Conservation (phyloP, 192 early-diverging fungal species). For the Rhizophagus prolifer region DNA sequence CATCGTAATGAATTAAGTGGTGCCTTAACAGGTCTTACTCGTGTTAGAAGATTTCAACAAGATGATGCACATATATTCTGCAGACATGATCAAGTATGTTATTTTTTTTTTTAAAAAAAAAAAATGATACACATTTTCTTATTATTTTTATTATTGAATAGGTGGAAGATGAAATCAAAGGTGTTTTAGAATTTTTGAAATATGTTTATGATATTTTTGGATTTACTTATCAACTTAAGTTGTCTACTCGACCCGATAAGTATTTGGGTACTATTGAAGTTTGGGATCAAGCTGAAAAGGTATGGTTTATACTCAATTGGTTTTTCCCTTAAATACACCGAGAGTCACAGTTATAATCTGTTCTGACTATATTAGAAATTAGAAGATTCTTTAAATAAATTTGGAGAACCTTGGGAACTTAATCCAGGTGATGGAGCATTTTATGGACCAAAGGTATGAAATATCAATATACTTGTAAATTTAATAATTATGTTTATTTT, state of each 20-base stretch:
- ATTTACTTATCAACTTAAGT: conserved; percentile 85
- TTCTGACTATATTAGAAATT: conserved; percentile 49
- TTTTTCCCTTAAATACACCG: background rate
- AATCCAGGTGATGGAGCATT: conserved; percentile 98
- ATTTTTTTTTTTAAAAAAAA: background rate
- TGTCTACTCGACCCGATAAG: conserved; percentile 97
- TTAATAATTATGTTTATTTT: background rate
- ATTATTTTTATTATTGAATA: conserved; percentile 21
- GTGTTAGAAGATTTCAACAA: conserved; percentile 98
- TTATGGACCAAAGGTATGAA: conserved; percentile 88
- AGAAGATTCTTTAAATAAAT: conserved; percentile 72
- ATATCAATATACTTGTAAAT: background rate
- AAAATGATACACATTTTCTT: too few species aligned
- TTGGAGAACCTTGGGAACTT: conserved; percentile 80
- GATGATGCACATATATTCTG: conserved; percentile 99
- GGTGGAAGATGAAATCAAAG: conserved; percentile 80
- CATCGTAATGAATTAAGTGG: conserved; percentile 95
- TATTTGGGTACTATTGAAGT: conserved; percentile 85
- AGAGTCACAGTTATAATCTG: background rate
- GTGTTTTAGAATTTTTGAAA: conserved; percentile 83
- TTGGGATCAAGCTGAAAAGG: conserved; percentile 91
- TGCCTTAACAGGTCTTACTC: conserved; percentile 90
- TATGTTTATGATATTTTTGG: conserved; percentile 94
- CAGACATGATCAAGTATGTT: conserved; percentile 69
- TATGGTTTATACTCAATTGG: conserved; percentile 27